phyloP scores from a whole-genome alignment of 352 stramenopile genomes.

The Phytophthora palmivora region DNA sequence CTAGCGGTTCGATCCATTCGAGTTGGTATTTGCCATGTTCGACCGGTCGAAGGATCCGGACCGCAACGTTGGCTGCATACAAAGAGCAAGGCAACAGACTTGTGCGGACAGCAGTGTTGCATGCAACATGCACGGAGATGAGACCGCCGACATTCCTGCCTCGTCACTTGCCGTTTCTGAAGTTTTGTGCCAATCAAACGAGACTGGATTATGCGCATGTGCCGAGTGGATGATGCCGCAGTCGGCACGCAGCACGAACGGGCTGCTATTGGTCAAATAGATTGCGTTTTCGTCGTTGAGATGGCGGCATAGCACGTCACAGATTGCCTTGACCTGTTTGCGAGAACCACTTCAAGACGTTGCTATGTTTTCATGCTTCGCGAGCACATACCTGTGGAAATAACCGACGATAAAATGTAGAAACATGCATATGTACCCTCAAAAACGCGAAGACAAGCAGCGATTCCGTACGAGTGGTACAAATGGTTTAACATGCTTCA shows the following conservation, averaged over 20 bases:
- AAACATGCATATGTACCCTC: slow-evolving; percentile 1
- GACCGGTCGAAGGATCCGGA: slow-evolving; percentile 3
- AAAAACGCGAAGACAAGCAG: slow-evolving; percentile 32
- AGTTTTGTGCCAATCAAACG: slow-evolving; percentile 28
- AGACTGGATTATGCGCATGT: slow-evolving; percentile 25
- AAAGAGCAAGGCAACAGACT: slow-evolving; percentile 19
- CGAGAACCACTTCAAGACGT: neutral
- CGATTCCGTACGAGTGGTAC: slow-evolving; percentile 18
- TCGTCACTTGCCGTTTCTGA: slow-evolving; percentile 35
- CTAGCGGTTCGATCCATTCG: neutral
- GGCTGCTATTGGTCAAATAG: slow-evolving; percentile 17
- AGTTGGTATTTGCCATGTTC: neutral
- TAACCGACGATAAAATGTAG: neutral
- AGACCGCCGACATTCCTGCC: slow-evolving; percentile 28
- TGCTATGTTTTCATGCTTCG: too few relatives aligned
- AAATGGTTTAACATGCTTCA: slow-evolving; percentile 13
- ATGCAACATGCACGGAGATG: slow-evolving; percentile 9
- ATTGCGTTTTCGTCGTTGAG: slow-evolving; percentile 15
- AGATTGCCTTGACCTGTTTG: slow-evolving; percentile 5
- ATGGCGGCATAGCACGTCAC: slow-evolving; percentile 37
- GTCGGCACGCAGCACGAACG: slow-evolving; percentile 15
- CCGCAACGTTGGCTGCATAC: slow-evolving; percentile 14
- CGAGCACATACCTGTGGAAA: too few relatives aligned
- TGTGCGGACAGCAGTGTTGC: slow-evolving; percentile 12
- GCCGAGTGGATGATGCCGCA: slow-evolving; percentile 20